These are phyloP conservation scores for Chaetomidium leptoderma DNA, from an alignment of 495 filamentous ascomycete species.

Conservation along the genomic window DNA sequence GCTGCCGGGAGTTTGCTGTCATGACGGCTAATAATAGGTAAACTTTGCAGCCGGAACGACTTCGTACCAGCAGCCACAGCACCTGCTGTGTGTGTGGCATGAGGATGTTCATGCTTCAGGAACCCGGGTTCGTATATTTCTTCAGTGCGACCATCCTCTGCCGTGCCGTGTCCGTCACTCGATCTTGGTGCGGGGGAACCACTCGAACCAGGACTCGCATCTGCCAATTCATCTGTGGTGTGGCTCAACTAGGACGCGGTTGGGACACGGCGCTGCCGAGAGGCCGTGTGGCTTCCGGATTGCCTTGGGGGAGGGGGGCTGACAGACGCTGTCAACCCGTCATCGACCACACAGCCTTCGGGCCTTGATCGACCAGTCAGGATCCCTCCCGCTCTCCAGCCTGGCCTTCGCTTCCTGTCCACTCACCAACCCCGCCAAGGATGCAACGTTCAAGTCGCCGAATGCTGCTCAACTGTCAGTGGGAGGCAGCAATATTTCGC, in stretches of 20 bases:
- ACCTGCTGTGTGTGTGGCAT: background rate
- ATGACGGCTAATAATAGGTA: background rate
- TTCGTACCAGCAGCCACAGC: background rate
- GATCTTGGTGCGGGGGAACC: slow-evolving; percentile 13
- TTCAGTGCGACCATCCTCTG: slow-evolving; percentile 3
- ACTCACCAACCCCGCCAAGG: slow-evolving; percentile 12
- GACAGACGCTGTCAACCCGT: background rate
- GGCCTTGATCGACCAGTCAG: background rate
- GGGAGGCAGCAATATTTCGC: slow-evolving; percentile 9
- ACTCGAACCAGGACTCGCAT: slow-evolving; percentile 13
- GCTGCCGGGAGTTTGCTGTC: slow-evolving; percentile 4
- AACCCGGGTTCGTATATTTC: slow-evolving; percentile 5
- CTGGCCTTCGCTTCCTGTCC: slow-evolving; percentile 5
- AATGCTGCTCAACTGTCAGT: background rate
- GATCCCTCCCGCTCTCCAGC: slow-evolving; percentile 2
- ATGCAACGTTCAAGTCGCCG: slow-evolving; percentile 14
- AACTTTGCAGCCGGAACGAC: background rate
- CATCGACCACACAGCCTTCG: slow-evolving; percentile 3
- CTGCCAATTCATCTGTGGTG: slow-evolving; percentile 9
- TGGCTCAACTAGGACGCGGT: slow-evolving; percentile 21
- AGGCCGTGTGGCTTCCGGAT: slow-evolving; percentile 2
- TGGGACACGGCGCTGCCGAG: background rate
- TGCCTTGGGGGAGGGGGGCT: slow-evolving; percentile 8
- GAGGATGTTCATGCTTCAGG: background rate
- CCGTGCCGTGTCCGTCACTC: background rate